Evolutionary conservation across 2,329 filamentous ascomycete genomes (phyloP), one percentile per base, ranked within the genome.

Genomic region (Stagonosporopsis rhizophila): DNA sequence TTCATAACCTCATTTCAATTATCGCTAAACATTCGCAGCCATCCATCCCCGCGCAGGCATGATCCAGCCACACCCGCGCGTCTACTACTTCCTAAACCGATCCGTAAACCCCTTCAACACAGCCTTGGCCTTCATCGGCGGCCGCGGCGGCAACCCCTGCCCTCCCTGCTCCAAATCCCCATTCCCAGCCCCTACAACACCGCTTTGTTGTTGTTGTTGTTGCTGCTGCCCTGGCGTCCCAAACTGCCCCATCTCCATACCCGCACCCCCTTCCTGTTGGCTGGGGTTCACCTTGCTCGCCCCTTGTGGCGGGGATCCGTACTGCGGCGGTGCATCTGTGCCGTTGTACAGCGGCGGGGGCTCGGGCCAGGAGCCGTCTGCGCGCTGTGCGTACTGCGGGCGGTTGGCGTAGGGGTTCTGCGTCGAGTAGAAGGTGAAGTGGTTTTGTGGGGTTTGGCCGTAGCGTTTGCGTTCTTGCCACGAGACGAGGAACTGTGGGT

Each of bases 401-500:
- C 48, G 27, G 27, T 30, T 30, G 4, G 42, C 14, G 48, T 69
- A 67, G 0, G 64, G 65, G 19, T 67, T 57, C 40, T 68, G 67
- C 6, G 40, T 53, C 37, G 70, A 64, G 64, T 79, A 79, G 60
- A 76, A 77, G 14, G 70, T 70, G 59, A 75, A 77, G 70, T 75
- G 72, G 65, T 74, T 72, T 42, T 74, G 74, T 2, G 68, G 67
- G 5, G 51, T 52, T 57, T 74, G 71, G 49, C 68, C 70, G 60
- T 65, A 72, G 27, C 64, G 70, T 30, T 67, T 68, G 49, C 77
- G 73, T 53, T 77, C 71, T 12, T 66, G 58, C 47, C 72, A 74
- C 38, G 77, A 69, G n/a, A 81, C 62, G n/a, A 81, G 70, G 71
- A 76, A 80, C 77, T 80, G 23, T 25, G 23, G 7, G 23, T 25